phyloP scores from a whole-genome alignment of 176 grass and related monocot species.

The Pontederia paniculata region DNA sequence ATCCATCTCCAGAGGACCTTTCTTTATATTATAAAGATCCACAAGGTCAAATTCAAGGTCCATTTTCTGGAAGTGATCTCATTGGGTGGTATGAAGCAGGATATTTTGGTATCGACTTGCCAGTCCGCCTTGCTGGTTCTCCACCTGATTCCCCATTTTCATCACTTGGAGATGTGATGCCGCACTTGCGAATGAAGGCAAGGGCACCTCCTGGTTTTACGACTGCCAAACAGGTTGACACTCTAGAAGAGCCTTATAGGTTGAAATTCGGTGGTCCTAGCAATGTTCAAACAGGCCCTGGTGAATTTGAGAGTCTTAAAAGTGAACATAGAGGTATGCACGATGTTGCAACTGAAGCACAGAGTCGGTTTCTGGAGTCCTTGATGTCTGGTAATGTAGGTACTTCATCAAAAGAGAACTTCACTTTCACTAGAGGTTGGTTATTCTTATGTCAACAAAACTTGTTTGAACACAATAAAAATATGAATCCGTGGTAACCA shows the following conservation, averaged over 20 bases:
- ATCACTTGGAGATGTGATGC: conserved; percentile 95
- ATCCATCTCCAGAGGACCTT: conserved; percentile 68
- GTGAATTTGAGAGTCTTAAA: conserved; percentile 39
- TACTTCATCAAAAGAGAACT: conserved; percentile 26
- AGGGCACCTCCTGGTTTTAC: conserved; percentile 87
- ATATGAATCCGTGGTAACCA: too few relatives aligned
- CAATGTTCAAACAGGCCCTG: conserved; percentile 29
- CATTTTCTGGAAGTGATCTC: conserved; percentile 87
- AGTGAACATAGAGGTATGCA: conserved; percentile 27
- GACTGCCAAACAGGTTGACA: conserved; percentile 38
- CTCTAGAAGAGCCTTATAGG: conserved; percentile 20
- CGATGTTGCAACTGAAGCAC: conserved; percentile 46
- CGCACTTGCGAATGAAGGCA: conserved; percentile 74
- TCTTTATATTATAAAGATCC: conserved; percentile 93
- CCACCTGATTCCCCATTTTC: conserved; percentile 68
- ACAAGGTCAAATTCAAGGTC: conserved; percentile 83
- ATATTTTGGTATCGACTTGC: conserved; percentile 96
- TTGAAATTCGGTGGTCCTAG: conserved; percentile 42
- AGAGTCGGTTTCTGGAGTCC: conserved; percentile 87
- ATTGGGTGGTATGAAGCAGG: conserved; percentile 90
- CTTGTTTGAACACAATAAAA: background rate
- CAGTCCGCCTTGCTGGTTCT: conserved; percentile 51
- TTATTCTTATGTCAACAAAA: conserved; percentile 6
- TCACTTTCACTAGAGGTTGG: conserved; percentile 54
- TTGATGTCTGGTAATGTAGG: conserved; percentile 63